Conservation (phyloP, 495 filamentous ascomycete species). For the Aspergillus leporis region DNA sequence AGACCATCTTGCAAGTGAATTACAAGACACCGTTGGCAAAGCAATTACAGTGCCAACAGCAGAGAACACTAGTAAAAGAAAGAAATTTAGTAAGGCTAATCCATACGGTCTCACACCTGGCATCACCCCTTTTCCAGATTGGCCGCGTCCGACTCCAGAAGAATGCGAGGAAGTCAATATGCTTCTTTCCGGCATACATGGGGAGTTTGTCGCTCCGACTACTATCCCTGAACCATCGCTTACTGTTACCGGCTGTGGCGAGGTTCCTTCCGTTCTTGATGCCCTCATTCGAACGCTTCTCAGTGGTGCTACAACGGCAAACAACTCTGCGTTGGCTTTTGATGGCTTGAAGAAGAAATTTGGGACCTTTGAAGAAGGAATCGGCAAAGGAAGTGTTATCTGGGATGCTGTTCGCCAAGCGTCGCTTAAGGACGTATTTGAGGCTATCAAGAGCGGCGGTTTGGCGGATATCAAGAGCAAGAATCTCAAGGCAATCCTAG, state of each 20-base stretch:
- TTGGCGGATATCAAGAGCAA: constrained; percentile 68
- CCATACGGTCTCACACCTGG: constrained; percentile 47
- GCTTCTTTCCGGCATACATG: constrained; percentile 68
- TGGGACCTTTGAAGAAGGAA: constrained; percentile 59
- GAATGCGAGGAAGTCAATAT: constrained; percentile 75
- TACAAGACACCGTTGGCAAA: constrained; percentile 25
- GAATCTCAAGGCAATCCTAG: constrained; percentile 78
- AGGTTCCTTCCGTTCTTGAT: constrained; percentile 90
- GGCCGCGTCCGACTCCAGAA: constrained; percentile 63
- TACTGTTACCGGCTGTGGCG: constrained; percentile 83
- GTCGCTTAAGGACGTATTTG: constrained; percentile 59
- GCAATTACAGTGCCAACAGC: constrained; percentile 9
- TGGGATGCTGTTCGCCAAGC: constrained; percentile 80
- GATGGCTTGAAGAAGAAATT: constrained; percentile 69
- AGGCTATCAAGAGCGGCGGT: constrained; percentile 74
- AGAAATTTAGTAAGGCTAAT: constrained; percentile 26
- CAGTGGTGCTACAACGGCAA: constrained; percentile 71
- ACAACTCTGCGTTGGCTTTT: constrained; percentile 68
- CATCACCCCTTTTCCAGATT: constrained; percentile 67
- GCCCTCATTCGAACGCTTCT: constrained; percentile 80
- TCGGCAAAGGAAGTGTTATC: constrained; percentile 76
- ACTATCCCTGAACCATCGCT: constrained; percentile 75
- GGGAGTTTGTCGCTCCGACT: constrained; percentile 62
- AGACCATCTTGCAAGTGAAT: constrained; percentile 13
- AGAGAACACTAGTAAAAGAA: constrained; percentile 13